Conservation (phyloP, 805 yeast species). For the Blastobotrys terrestris region DNA sequence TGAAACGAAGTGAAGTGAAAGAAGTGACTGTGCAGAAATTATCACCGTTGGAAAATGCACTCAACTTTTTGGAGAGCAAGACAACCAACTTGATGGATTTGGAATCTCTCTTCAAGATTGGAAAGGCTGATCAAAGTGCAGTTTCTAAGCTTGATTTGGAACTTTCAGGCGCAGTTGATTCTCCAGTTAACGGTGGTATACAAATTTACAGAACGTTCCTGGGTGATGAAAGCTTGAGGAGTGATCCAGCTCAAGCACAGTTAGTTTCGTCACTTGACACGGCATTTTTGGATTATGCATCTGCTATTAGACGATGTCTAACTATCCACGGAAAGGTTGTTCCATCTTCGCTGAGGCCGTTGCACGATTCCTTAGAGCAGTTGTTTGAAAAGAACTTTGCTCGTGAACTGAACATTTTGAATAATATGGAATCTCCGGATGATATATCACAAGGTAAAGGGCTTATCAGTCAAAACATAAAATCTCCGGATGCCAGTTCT, state of each 20-base stretch:
- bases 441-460: not conserved
- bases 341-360: slow-evolving; percentile 46
- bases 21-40: slow-evolving; percentile 43
- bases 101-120: slow-evolving; percentile 39
- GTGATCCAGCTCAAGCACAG: slow-evolving; percentile 21
- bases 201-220: slow-evolving; percentile 74
- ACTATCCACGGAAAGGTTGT: slow-evolving; percentile 62
- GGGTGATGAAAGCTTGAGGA: slow-evolving; percentile 27
- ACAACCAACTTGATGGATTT: slow-evolving; percentile 65
- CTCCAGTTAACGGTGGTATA: slow-evolving; percentile 92
- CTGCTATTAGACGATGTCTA: slow-evolving; percentile 59
- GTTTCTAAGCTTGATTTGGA: slow-evolving; percentile 23
- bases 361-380: slow-evolving; percentile 62
- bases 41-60: slow-evolving; percentile 83
- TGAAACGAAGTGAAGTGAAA: slow-evolving; percentile 74
- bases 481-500: not conserved
- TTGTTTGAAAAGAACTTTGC: slow-evolving; percentile 62
- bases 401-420: slow-evolving; percentile 44
- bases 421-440: not conserved
- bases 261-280: slow-evolving; percentile 31
- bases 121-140: slow-evolving; percentile 35
- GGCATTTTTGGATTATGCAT: slow-evolving; percentile 63
- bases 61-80: slow-evolving; percentile 57
- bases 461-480: not conserved
- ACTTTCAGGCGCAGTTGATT: slow-evolving; percentile 69